Conservation (phyloP, 2,329 filamentous ascomycete genomes). For the Neonectria punicea region DNA sequence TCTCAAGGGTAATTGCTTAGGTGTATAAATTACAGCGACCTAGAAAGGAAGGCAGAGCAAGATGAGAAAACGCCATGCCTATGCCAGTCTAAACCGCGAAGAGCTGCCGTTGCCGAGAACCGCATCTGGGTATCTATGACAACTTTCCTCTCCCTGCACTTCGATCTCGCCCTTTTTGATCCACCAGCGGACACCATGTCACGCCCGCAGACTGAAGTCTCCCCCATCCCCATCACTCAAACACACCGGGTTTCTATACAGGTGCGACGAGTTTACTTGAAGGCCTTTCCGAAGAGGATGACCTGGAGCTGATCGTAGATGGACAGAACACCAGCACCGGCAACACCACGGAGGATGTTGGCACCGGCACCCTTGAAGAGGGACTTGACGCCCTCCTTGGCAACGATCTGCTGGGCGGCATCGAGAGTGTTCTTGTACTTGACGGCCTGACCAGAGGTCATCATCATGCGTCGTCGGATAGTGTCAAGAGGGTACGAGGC, state of each 20-base stretch:
- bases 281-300: constrained; percentile 99
- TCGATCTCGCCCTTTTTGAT: constrained; percentile 58
- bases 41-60: constrained; percentile 60
- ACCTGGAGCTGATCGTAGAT: constrained; percentile 99
- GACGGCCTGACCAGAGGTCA: constrained; percentile 97
- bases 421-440: constrained; percentile 99
- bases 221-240: constrained; percentile 45
- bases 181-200: constrained; percentile 52
- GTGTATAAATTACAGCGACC: constrained; percentile 73
- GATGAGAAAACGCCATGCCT: constrained; percentile 57
- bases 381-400: constrained; percentile 97
- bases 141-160: constrained; percentile 58
- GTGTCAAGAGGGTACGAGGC: constrained; percentile 99
- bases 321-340: constrained; percentile 99
- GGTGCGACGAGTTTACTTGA: constrained; percentile 71
- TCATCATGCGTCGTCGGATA: constrained; percentile 99
- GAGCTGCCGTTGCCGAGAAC: constrained; percentile 54
- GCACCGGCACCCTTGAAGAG: constrained; percentile 99
- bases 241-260: constrained; percentile 54
- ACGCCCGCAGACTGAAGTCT: constrained; percentile 49
- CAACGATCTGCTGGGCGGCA: constrained; percentile 95
- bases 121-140: constrained; percentile 52
- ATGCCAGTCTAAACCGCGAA: constrained; percentile 62
- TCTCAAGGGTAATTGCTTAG: constrained; percentile 65
- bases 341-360: constrained; percentile 99